Evolutionary conservation across 768 basidiomycete species (phyloP).

Genomic region (Pilatotrama ljubarskyi): DNA sequence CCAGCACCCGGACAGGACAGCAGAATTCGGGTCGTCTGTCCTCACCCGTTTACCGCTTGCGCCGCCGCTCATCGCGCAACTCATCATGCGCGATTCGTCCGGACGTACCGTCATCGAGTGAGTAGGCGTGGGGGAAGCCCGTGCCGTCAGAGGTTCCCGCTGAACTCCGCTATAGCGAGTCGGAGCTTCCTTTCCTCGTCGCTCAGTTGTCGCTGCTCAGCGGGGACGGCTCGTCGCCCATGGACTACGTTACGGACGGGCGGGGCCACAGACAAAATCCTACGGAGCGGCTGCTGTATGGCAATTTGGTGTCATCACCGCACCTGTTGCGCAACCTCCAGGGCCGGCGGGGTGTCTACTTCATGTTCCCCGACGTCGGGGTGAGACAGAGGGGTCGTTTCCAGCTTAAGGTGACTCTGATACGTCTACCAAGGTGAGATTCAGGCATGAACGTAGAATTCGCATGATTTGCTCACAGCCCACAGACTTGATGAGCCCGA

Average conservation of each 20-base stretch:
- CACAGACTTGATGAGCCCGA: slow-evolving; percentile 52
- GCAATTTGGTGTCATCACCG: slow-evolving; percentile 81
- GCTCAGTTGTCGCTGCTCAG: slow-evolving; percentile 78
- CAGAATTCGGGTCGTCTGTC: slow-evolving; percentile 74
- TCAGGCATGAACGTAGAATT: too few relatives aligned
- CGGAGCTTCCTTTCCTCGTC: slow-evolving; percentile 85
- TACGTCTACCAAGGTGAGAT: slow-evolving; percentile 74
- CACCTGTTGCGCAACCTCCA: slow-evolving; percentile 79
- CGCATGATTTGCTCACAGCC: not conserved
- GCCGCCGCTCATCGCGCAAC: slow-evolving; percentile 80
- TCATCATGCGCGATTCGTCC: slow-evolving; percentile 70
- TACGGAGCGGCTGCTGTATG: slow-evolving; percentile 70
- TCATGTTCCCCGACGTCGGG: slow-evolving; percentile 90
- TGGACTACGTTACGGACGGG: slow-evolving; percentile 66
- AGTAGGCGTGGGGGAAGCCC: slow-evolving; percentile 35
- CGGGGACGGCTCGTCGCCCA: slow-evolving; percentile 59
- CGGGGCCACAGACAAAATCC: slow-evolving; percentile 39
- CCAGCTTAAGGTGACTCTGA: slow-evolving; percentile 69
- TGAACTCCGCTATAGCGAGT: slow-evolving; percentile 53
- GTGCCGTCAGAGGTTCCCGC: slow-evolving; percentile 4
- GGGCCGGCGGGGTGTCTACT: slow-evolving; percentile 81
- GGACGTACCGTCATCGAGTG: slow-evolving; percentile 79
- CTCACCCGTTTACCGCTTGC: slow-evolving; percentile 82
- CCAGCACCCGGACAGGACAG: slow-evolving; percentile 80
- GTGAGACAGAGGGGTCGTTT: slow-evolving; percentile 77